These are phyloP conservation scores for Saccharomyces pastorianus DNA, from an alignment of 1,139 yeast species.

Conservation along the genomic window DNA sequence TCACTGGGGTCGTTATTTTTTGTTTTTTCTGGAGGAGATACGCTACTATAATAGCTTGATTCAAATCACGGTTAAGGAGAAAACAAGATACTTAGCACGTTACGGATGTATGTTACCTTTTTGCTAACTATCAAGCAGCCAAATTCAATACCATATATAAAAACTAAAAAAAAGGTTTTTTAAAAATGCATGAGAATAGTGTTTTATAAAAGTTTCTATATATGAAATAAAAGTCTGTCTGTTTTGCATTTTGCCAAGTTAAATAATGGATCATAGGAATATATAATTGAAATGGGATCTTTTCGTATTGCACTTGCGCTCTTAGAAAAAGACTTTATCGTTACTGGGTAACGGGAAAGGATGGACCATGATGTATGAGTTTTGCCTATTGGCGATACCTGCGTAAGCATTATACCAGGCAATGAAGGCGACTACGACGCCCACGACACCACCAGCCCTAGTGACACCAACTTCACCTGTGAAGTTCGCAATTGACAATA, in stretches of 20 bases:
- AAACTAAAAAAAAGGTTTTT: background rate
- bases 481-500: constrained; percentile 56
- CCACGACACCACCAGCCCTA: constrained; percentile 62
- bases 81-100: constrained; percentile 14
- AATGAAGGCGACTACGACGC: constrained; percentile 54
- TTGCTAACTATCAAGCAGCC: no score
- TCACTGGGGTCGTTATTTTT: constrained; percentile 30
- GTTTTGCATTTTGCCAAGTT: background rate
- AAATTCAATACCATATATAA: constrained; percentile 13
- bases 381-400: constrained; percentile 58
- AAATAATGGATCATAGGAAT: background rate
- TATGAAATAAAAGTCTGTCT: background rate
- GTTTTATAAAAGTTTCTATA: background rate
- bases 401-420: constrained; percentile 77
- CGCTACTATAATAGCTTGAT: no score
- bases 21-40: background rate
- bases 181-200: background rate
- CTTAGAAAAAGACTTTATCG: constrained; percentile 7
- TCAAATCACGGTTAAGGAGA: no score
- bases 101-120: constrained; percentile 29
- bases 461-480: constrained; percentile 35
- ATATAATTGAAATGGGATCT: background rate
- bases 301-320: background rate
- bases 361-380: constrained; percentile 50
- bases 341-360: constrained; percentile 44